Evolutionary conservation across 768 basidiomycete species (phyloP), one percentile per base, ranked within the genome.

Genomic region (Boletus reticulatus): DNA sequence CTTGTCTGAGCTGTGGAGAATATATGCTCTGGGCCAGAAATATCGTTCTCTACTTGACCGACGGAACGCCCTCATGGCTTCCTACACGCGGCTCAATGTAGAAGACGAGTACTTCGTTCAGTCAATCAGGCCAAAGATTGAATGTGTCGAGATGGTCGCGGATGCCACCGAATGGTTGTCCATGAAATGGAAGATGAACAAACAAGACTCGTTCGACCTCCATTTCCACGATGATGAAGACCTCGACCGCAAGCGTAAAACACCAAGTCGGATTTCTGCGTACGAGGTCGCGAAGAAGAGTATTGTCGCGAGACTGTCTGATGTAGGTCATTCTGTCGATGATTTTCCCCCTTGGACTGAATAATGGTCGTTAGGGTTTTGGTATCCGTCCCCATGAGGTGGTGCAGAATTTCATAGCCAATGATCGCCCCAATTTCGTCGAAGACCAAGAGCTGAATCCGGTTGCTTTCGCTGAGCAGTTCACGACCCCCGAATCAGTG

Each of bases 141-240:
- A 92, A 61, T 86, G 84, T 52, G 87, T 94, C 41, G 97, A 99
- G 72, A 81, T 91, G 57, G 89, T 95, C 20, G 86, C 90, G 4
- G 97, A 99, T 63, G 84, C 89, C 11, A 88, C 89, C 0, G 95
- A 95, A 66, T 99, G 94, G 94, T 69, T 99, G 46, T 75, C 81
- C 22, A 82, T 93, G 80, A 90, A 88, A 70, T 91, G 92, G 74
- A 88, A 89, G 64, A 81, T 84, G 58, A 81, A 81, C 69, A 85
- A 88, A 68, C 79, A 84, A 62, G 81, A 81, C 53, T 77, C 79
- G 12, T 69, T 76, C 42, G 84, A 85, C 38, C 78, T 91, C 53
- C 83, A 78, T 34, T 89, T 87, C 65, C 84, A 88, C 56, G 88
- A 89, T 56, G 86, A 88, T 52, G 85, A 85, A 49, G 74, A 75